Conservation (phyloP, 2,329 filamentous ascomycete species). For the Sporothrix protearum region DNA sequence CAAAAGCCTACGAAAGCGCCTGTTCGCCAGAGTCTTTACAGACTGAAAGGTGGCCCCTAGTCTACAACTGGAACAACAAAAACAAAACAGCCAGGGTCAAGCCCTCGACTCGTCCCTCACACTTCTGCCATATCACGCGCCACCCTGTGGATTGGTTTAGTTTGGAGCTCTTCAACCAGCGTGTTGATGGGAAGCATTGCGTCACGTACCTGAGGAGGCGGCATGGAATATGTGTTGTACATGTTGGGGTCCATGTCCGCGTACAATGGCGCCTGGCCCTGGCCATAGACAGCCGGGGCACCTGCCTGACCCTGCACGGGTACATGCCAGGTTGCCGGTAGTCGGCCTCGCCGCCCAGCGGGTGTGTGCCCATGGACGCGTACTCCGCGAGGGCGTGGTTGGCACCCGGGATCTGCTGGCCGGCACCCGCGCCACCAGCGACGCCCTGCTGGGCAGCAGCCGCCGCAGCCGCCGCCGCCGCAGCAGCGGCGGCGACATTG, state of each 20-base stretch:
- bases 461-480: slow-evolving; percentile 25
- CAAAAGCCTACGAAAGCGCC: neutral
- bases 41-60: neutral
- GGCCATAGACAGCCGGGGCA: slow-evolving; percentile 68
- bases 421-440: slow-evolving; percentile 47
- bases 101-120: too few relatives aligned
- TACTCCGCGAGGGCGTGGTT: slow-evolving; percentile 60
- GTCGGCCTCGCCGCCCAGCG: slow-evolving; percentile 66
- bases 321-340: slow-evolving; percentile 83
- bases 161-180: neutral
- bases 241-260: slow-evolving; percentile 71
- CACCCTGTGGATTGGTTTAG: slow-evolving; percentile 6
- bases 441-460: slow-evolving; percentile 41
- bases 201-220: slow-evolving; percentile 70
- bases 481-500: slow-evolving; percentile 35
- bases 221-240: slow-evolving; percentile 78
- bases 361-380: slow-evolving; percentile 53
- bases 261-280: slow-evolving; percentile 77
- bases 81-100: neutral
- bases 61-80: neutral
- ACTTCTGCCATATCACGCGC: neutral
- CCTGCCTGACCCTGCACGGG: slow-evolving; percentile 70
- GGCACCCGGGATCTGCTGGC: slow-evolving; percentile 51
- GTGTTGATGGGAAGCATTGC: too few relatives aligned
- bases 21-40: neutral